Base-by-base conservation (phyloP, 1,284 basidiomycete species). In the Apiotrichum sp. region DNA sequence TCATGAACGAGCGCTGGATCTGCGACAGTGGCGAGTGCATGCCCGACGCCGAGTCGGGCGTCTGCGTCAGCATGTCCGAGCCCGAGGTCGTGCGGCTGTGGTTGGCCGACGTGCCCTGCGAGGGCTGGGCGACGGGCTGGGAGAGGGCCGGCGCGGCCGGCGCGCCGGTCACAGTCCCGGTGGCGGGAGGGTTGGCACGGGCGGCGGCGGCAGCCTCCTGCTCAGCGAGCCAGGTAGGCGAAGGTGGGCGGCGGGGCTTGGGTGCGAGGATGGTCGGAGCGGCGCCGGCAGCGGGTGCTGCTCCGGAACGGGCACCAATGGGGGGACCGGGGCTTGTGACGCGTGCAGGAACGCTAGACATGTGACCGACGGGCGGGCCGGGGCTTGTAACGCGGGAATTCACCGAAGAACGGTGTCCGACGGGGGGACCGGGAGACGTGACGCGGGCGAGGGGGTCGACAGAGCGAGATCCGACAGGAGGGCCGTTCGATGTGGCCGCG, bases 391-490 rank as follows among this genome's bases (percentile, higher is more conserved):
- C 47, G 11, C 47, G 47, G 4, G 47, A 14, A 3, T 32, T 14
- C n/a, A 38, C 34, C 36, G 36, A 11, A 2, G 47, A 47, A 9
- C n/a, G 10, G 35, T 35, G 35, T 2, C 47, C 47, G 35, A 47
- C 47, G 34, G 47, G 47, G n/a, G 47, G 36, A 14, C 47, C 47
- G 36, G 47, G 47, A 2, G 47, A 48, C 4, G 47, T 48, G 16
- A 40, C 47, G 9, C 47, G 47, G 2, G 47, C 47, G 35, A 31
- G 47, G 9, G 47, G 35, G 10, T 36, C 47, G 65, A 9, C 54
- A 53, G n/a, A 58, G 61, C 44, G 57, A 54, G 6, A 29, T 42
- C 45, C 61, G 64, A 47, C 62, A 65, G 44, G 66, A 35, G 36
- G 36, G 36, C 36, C 22, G 22, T 22, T 22, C 22, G 22, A 22